phyloP scores from a whole-genome alignment of 1,284 basidiomycete species.

The Leucoagaricus sp. region DNA sequence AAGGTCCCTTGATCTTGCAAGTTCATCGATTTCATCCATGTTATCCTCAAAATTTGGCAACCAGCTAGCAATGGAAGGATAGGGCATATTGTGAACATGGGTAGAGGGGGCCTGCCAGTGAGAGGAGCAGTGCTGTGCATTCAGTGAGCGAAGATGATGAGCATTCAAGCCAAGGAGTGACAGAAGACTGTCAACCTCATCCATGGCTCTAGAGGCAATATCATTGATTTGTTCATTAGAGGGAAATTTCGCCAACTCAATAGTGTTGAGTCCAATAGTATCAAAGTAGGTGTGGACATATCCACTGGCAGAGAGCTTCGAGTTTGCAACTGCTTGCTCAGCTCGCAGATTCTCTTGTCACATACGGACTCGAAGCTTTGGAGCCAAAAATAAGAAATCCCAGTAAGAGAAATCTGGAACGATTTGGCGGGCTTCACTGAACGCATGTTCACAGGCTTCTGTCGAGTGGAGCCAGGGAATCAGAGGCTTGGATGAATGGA shows the following conservation, averaged over 20 bases:
- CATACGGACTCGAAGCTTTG: slow-evolving; percentile 26
- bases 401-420: slow-evolving; percentile 34
- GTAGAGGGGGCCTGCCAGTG: too few species aligned
- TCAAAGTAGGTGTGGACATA: slow-evolving; percentile 34
- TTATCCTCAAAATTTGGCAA: too few species aligned
- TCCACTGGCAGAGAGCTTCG: slow-evolving; percentile 24
- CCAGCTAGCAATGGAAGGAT: too few species aligned
- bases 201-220: slow-evolving; percentile 1
- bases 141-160: too few species aligned
- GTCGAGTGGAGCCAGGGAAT: slow-evolving; percentile 44
- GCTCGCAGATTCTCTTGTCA: slow-evolving; percentile 13
- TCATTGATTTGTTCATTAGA: slow-evolving; percentile 4
- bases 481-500: slow-evolving; percentile 24
- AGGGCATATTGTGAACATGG: too few species aligned
- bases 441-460: slow-evolving; percentile 39
- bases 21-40: too few species aligned
- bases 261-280: slow-evolving; percentile 23
- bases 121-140: too few species aligned
- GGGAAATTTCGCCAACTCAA: slow-evolving; percentile 8
- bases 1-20: too few species aligned
- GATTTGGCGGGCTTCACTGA: slow-evolving; percentile 30
- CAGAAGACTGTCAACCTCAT: slow-evolving; percentile 11
- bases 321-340: slow-evolving; percentile 16
- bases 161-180: slow-evolving; percentile 6
- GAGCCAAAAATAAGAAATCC: slow-evolving; percentile 31